Conservation (phyloP, 139 green algal species). For the Eudorina sp. region DNA sequence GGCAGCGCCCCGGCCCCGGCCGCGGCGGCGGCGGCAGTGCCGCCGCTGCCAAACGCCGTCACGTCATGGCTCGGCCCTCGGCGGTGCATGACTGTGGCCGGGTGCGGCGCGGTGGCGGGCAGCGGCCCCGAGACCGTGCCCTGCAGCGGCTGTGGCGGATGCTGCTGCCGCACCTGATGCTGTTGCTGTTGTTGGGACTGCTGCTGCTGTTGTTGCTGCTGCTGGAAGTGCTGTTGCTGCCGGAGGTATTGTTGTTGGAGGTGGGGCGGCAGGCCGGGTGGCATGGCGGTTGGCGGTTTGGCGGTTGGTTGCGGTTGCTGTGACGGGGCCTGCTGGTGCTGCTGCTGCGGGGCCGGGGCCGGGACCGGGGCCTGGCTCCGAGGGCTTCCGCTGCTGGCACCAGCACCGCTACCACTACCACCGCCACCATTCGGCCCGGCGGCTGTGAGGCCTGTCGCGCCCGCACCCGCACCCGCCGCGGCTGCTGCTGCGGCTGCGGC, state of each 20-base stretch:
- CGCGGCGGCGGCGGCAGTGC: not conserved
- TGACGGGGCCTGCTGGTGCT: not conserved
- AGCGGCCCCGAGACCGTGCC: not conserved
- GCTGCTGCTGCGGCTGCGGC: not conserved
- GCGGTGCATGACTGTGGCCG: not conserved
- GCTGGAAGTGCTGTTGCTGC: conserved; percentile 29
- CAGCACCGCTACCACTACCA: no score
- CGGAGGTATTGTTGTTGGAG: conserved; percentile 21
- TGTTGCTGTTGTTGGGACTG: conserved; percentile 24
- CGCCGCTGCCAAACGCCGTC: not conserved
- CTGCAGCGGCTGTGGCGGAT: not conserved
- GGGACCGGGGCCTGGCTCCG: not conserved
- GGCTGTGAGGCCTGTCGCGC: not conserved
- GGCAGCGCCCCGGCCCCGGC: not conserved
- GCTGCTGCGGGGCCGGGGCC: not conserved
- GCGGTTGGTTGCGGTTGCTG: not conserved
- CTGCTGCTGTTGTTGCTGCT: conserved; percentile 18
- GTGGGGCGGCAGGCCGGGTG: not conserved
- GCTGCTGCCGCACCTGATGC: conserved; percentile 9
- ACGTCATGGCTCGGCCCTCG: conserved; percentile 20
- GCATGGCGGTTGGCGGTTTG: not conserved
- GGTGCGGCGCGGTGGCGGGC: not conserved
- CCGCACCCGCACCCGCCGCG: not conserved
- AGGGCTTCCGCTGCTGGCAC: not conserved
- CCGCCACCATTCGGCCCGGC: no score